phyloP scores from a whole-genome alignment of 192 early-diverging fungal genomes.

The Mortierella antarctica region DNA sequence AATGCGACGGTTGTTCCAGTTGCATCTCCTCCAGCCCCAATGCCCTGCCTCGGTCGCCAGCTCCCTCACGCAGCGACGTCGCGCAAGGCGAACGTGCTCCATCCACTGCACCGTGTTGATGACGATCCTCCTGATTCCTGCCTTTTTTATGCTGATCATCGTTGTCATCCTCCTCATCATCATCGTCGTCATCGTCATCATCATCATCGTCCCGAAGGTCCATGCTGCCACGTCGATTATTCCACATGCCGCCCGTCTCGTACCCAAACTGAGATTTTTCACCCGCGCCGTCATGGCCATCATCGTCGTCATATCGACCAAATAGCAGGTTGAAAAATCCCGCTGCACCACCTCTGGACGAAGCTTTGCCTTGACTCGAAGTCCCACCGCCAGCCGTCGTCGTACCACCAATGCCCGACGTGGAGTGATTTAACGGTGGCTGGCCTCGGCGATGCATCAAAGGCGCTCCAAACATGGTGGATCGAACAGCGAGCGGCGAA shows the following conservation, averaged over 20 bases:
- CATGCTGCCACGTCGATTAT: conserved; percentile 20
- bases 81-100: not conserved
- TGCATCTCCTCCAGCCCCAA: conserved; percentile 27
- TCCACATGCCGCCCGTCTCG: conserved; percentile 36
- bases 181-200: conserved; percentile 38
- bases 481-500: not conserved
- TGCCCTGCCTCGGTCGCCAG: not conserved
- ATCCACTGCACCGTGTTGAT: not conserved
- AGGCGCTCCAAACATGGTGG: conserved; percentile 5
- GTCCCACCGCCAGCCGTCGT: not conserved
- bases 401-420: not conserved
- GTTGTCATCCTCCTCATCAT: conserved; percentile 1
- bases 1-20: conserved; percentile 22
- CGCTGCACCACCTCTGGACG: conserved; percentile 11
- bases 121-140: not conserved
- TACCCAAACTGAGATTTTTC: conserved; percentile 35
- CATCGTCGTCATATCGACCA: conserved; percentile 28
- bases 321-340: conserved; percentile 49
- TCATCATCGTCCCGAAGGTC: conserved; percentile 41
- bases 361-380: conserved; percentile 5
- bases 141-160: not conserved
- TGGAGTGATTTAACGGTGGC: not conserved
- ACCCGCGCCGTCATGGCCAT: not conserved
- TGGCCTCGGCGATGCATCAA: conserved; percentile 1
- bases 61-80: not conserved